Base-by-base conservation (phyloP, 805 yeast species). In the Saccharomycopsis sp. region DNA sequence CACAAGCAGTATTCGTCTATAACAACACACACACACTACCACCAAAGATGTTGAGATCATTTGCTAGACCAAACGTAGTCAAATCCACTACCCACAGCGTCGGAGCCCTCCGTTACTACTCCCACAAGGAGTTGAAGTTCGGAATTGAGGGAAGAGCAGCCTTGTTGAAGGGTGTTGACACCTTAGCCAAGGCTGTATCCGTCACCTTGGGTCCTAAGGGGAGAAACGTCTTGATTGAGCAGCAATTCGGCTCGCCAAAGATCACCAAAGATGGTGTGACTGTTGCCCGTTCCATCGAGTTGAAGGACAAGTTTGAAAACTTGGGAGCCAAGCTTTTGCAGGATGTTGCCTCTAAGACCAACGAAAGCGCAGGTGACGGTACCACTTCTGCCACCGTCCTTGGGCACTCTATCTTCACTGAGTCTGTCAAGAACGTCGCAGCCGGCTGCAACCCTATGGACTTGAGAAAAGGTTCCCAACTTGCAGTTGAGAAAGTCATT, bases 371-470 rank as follows among this genome's bases (percentile, higher is more conserved):
- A 61, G 99, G 99, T 76, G 99, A 92, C 69, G 99, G 99, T 75
- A 92, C 99, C 64, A 92, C 99, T 44, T 87, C 96, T 51, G 97
- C 98, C 66, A 94, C 98, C 53, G 96, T 92, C 57, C 80, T 92
- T 66, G 98, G 97, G 65, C 88, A 96, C 74, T 87, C 97, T 59
- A 92, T 92, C 66, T 89, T 92, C 78, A 85, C 96, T 61, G 97
- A 94, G 75, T 83, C 95, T 34, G 96, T 92, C 61, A 91, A 90
- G 80, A 90, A 90, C 69, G 99, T 94, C 51, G 97, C 98, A 62
- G 97, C 98, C 58, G 99, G 99, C 61, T 91, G 97, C 76, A 94
- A 92, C 79, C 98, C 99, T 67, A 91, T 91, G 94, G 98, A 92
- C 69, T 81, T 92, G 70, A 89, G 98, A 82, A 85, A 94, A 71